Evolutionary conservation across 495 filamentous ascomycete species (phyloP), one percentile per base, ranked within the genome.

Genomic region (Trichoderma virens): DNA sequence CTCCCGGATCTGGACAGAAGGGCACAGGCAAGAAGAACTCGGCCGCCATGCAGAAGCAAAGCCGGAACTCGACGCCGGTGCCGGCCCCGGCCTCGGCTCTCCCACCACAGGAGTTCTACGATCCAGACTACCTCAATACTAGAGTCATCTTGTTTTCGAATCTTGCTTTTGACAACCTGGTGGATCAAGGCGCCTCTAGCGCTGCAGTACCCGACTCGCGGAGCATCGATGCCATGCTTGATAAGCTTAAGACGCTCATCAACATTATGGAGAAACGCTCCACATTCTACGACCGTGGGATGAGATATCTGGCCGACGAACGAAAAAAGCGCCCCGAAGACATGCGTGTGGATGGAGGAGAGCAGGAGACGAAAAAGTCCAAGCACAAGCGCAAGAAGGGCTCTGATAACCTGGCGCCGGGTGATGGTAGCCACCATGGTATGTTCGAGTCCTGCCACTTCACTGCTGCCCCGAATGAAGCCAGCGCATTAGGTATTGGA

Each of bases 11-110:
- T 51, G 80, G 82, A 64, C 82, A 84, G 71, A 92, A 92, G 75
- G 88, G 90, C 65, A 92, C 90, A 66, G 83, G 88, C 68, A 92
- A 92, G 82, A 86, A 85, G 69, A 80, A 75, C 65, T 75, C 86
- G 64, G 86, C 87, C 68, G 83, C 79, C 59, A 87, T 90, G 64
- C 87, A 85, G 65, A 90, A 90, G 69, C 86, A 88, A 63, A 93
- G 90, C 70, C 88, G 91, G 69, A 93, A 94, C 74, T 92, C 90
- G 13, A 96, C 91, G 3, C 91, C 91, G 41, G 78, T 80, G 45
- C 75, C 82, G 28, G 27, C 61, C 61, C 71, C 76, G 61, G 78
- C 72, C 54, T 73, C 80, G 65, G 78, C 75, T 34, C 74, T 83
- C 62, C 78, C 79, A 14, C 79, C 83, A 27, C 73, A 82, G 62